Base-by-base conservation (phyloP, 176 grass and related monocot species). In the Eleusine coracana region DNA sequence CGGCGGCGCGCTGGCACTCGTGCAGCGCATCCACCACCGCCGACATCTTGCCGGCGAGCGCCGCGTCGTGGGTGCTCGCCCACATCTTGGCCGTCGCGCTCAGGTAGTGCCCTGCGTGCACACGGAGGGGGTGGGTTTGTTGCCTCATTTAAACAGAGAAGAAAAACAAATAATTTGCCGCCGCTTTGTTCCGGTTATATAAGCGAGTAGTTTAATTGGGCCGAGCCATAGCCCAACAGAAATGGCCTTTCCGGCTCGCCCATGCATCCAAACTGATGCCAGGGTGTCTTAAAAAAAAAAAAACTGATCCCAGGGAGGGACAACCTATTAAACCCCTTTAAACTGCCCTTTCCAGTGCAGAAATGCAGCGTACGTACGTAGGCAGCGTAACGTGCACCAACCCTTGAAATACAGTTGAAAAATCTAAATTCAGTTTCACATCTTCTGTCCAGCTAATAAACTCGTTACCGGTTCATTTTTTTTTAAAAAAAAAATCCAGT, bases 31-130 rank as follows among this genome's bases (percentile, higher is more conserved):
- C 88, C 42, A 98, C 86, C 51, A 93, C 86, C 14, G 80, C 75
- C 17, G 84, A 48, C 92, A 98, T 98, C 81, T 81, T 93, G 38
- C 71, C 83, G 67, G 86, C 88, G 60, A 98, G 92, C 40, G 91
- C 88, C 60, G 63, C 75, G 84, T 95, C 93, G 66, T 93, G 84
- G 1, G 92, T 95, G 85, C 92, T 98, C 79, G 96, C 96, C 96
- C 92, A 98, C 89, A 91, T 91, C 76, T 83, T 90, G 40, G 96
- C 90, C 27, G 86, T 75, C 41, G 92, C 85, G 79, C 92, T 98
- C 92, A 95, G 80, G 87, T 98, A 98, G 78, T 98, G 96, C 73
- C 96, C 96, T 98, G 83, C 71, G 27, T 42, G 5, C 38, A 77
- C 21, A 34, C 31, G 31, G 31, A 34, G 31, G 1, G 51, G 21